Percentiles rank a stretch among this genome's conserved stretches.
phyloP scores from a whole-genome alignment of 2,329 filamentous ascomycete species.

The Paracorniculantispora psalliotae region DNA sequence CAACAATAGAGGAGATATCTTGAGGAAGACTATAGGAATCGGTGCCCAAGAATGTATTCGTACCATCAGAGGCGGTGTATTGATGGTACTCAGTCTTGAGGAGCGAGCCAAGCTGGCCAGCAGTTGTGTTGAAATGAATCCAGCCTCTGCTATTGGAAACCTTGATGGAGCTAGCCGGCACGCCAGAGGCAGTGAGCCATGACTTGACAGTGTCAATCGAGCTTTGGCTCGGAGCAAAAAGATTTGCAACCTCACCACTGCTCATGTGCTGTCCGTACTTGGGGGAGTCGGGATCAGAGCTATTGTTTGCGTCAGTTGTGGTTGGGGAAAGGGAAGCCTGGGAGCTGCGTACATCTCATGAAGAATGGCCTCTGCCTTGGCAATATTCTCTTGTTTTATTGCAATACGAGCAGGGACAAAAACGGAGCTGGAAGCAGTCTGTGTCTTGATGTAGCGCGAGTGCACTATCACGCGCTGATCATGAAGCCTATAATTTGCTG shows the following conservation, averaged over 20 bases:
- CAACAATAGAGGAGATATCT: slow-evolving; percentile 30
- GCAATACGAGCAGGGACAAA: neutral
- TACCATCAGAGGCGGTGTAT: slow-evolving; percentile 35
- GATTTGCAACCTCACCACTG: neutral
- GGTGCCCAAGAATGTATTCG: slow-evolving; percentile 29
- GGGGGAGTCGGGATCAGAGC: neutral
- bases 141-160: slow-evolving; percentile 49
- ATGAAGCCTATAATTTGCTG: no score
- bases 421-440: neutral
- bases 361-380: neutral
- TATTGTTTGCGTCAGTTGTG: neutral
- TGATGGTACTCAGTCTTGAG: slow-evolving; percentile 48
- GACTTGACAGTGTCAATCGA: slow-evolving; percentile 44
- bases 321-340: neutral
- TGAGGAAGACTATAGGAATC: slow-evolving; percentile 34
- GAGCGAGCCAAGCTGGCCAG: slow-evolving; percentile 37
- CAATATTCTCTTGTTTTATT: neutral
- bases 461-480: no score
- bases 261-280: slow-evolving; percentile 6
- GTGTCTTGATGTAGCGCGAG: no score
- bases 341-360: no score
- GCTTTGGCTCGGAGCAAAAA: slow-evolving; percentile 24
- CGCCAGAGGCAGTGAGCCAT: slow-evolving; percentile 49
- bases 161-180: slow-evolving; percentile 39
- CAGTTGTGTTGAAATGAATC: slow-evolving; percentile 15